Base-by-base conservation (phyloP, 768 basidiomycete genomes). In the Mycena vitilis region DNA sequence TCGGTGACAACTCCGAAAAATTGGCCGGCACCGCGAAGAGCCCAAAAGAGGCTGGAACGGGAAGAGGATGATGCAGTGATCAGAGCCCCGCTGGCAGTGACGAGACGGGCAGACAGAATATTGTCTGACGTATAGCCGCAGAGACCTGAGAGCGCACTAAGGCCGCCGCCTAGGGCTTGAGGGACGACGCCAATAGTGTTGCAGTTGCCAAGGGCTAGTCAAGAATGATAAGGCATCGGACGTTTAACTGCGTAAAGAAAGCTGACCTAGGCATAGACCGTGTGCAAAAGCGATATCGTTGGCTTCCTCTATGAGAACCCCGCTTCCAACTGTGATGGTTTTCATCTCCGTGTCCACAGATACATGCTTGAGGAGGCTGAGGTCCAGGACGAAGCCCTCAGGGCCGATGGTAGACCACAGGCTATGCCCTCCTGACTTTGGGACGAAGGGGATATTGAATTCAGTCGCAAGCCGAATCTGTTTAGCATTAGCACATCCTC, bases 71-170 rank as follows among this genome's bases (percentile, higher is more conserved):
- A 22, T 1, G 51, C 60, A 13, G 48, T 40, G 2, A 60, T 5
- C 12, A 60, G 60, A 1, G 30, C 2, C 8, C 60, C 47, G 25
- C 15, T 22, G 22, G 60, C 60, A 38, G 60, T 60, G 48, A 60
- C 48, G 48, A 60, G 48, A 1, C 60, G 60, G 16, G 60, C 60
- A 34, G 60, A 48, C 11, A 60, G 1, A 36, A 60, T 60, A 36
- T 40, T 60, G 48, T 60, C 60, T 36, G 60, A 60, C 47, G 60
- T 60, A 34, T 25, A 60, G n/a, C 60, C 60, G 25, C 60, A 60
- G 13, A 51, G 9, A 51, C n/a, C 1, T 38, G 60, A 36, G 6
- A 60, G 25, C 4, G 16, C 57, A 23, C 45, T 59, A 5, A 34
- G 23, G 12, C 42, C 42, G 12, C 42, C 42, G 38, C 38, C 42